Conservation (phyloP, 495 filamentous ascomycete species). For the Penicillium atrosanguineum region DNA sequence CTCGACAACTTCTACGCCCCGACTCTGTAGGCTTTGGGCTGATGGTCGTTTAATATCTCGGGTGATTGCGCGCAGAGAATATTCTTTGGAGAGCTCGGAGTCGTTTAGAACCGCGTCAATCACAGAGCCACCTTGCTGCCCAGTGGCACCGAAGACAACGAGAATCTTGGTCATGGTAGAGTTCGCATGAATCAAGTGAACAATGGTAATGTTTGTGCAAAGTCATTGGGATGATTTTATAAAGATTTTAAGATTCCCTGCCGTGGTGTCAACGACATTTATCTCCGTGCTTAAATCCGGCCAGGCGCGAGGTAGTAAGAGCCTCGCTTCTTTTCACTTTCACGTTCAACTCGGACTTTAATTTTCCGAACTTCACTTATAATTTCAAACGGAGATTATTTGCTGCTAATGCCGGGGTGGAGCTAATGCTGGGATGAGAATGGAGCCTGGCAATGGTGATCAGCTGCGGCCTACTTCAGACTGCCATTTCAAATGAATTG, state of each 20-base stretch:
- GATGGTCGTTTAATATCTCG: constrained; percentile 31
- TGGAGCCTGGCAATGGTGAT: not conserved
- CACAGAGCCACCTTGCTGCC: constrained; percentile 60
- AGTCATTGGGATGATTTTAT: not conserved
- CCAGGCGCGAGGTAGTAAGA: not conserved
- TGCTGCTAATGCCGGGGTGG: not conserved
- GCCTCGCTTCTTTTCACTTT: not conserved
- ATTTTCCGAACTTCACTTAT: not conserved
- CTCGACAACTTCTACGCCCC: constrained; percentile 49
- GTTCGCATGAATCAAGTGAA: not conserved
- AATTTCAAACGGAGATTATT: not conserved
- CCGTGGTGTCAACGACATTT: not conserved
- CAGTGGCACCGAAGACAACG: constrained; percentile 62
- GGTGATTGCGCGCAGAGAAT: constrained; percentile 54
- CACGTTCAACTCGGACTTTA: not conserved
- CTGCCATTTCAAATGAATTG: not conserved
- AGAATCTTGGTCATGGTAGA: constrained; percentile 48
- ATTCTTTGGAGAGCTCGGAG: constrained; percentile 45
- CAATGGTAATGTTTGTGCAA: not conserved
- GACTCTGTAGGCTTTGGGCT: constrained; percentile 22
- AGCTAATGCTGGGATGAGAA: not conserved
- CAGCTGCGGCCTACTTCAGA: not conserved
- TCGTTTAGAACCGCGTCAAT: constrained; percentile 49
- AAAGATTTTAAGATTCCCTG: not conserved
- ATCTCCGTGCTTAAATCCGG: not conserved